These are phyloP conservation scores for Dichotomocladium elegans DNA, from an alignment of 371 early-diverging fungal genomes.

Conservation along the genomic window DNA sequence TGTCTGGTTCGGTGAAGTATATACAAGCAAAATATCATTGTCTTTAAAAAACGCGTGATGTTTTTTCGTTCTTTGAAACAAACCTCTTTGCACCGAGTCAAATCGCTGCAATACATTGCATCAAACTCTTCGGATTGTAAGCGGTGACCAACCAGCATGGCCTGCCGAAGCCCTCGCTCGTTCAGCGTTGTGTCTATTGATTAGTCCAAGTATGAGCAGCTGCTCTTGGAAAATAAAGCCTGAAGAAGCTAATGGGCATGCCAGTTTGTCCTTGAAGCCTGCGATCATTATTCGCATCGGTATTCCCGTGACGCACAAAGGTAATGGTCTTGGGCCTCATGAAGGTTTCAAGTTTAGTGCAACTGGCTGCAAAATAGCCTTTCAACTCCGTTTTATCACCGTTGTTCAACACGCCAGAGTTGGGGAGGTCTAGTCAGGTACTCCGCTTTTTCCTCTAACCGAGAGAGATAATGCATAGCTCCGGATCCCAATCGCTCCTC, in stretches of 20 bases:
- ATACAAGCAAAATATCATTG: not conserved
- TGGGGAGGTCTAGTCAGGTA: too few species aligned
- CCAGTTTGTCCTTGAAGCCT: constrained; percentile 44
- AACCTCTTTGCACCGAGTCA: constrained; percentile 38
- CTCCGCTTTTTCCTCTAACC: too few species aligned
- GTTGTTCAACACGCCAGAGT: not conserved
- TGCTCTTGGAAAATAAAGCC: too few species aligned
- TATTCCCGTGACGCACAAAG: constrained; percentile 43
- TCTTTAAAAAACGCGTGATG: too few species aligned
- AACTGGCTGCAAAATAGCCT: not conserved
- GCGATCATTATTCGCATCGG: constrained; percentile 39
- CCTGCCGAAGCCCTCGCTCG: constrained; percentile 27
- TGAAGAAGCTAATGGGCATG: too few species aligned
- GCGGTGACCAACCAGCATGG: constrained; percentile 25
- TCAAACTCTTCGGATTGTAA: constrained; percentile 19
- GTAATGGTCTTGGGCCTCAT: constrained; percentile 18
- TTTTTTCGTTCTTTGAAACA: not conserved
- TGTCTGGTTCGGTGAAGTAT: constrained; percentile 13
- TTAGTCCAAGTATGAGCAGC: too few species aligned
- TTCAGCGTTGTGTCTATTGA: constrained; percentile 39
- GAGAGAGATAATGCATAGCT: not conserved
- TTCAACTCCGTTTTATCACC: not conserved
- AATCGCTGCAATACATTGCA: constrained; percentile 31
- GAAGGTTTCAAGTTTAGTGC: not conserved
- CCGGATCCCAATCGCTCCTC: constrained; percentile 4